Evolutionary conservation across 768 basidiomycete genomes (phyloP).

Genomic region (Boletellus ananas): DNA sequence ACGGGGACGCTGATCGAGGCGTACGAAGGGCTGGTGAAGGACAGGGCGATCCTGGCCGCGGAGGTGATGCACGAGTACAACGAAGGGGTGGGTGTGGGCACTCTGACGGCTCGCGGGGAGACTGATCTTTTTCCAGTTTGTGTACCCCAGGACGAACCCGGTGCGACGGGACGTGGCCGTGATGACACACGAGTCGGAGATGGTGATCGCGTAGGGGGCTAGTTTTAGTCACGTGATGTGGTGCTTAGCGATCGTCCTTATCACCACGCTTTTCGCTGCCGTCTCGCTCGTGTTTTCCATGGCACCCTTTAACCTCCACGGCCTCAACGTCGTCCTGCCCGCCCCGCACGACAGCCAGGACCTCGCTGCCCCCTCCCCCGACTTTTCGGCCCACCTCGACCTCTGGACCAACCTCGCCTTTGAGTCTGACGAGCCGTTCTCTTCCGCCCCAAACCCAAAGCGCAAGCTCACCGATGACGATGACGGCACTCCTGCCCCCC

Average conservation of each 20-base stretch:
- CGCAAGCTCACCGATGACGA: slow-evolving; percentile 41
- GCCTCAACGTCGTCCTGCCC: slow-evolving; percentile 76
- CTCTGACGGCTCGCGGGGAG: background rate
- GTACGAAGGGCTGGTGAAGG: slow-evolving; percentile 67
- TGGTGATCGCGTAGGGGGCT: slow-evolving; percentile 28
- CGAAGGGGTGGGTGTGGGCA: slow-evolving; percentile 50
- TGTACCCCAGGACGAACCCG: slow-evolving; percentile 76
- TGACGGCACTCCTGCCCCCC: slow-evolving; percentile 20
- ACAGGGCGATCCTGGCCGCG: slow-evolving; percentile 67
- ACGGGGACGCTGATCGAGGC: slow-evolving; percentile 38
- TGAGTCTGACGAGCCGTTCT: slow-evolving; percentile 67
- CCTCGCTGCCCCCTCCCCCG: slow-evolving; percentile 62
- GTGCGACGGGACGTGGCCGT: slow-evolving; percentile 74
- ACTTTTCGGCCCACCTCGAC: slow-evolving; percentile 73
- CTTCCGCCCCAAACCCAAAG: slow-evolving; percentile 31
- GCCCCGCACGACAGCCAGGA: slow-evolving; percentile 45
- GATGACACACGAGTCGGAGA: slow-evolving; percentile 83
- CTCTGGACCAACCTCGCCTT: slow-evolving; percentile 83
- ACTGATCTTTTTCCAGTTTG: slow-evolving; percentile 52
- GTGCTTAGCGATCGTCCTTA: slow-evolving; percentile 10
- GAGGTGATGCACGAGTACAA: slow-evolving; percentile 88
- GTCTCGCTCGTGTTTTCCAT: slow-evolving; percentile 30
- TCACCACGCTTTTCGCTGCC: slow-evolving; percentile 3
- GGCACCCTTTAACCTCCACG: slow-evolving; percentile 65
- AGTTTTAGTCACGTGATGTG: slow-evolving; percentile 7